Conservation (phyloP, 2,329 filamentous ascomycete genomes). For the Lojkania enalia region DNA sequence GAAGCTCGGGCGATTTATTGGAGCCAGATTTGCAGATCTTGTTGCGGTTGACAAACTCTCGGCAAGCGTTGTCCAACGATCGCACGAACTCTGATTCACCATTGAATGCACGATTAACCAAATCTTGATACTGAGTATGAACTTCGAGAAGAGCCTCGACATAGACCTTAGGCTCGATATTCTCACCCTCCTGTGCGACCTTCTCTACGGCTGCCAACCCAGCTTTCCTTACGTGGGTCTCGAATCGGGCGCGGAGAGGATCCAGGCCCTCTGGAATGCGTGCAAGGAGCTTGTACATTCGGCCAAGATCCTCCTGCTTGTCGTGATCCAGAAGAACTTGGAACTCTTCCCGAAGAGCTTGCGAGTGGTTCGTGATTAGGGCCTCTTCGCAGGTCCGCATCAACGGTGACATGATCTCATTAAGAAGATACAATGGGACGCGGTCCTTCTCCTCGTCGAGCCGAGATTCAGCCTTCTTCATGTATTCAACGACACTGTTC, state of each 20-base stretch:
- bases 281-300: slow-evolving; percentile 92
- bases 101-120: slow-evolving; percentile 90
- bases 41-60: slow-evolving; percentile 98
- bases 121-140: slow-evolving; percentile 86
- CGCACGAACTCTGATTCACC: slow-evolving; percentile 97
- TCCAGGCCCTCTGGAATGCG: slow-evolving; percentile 91
- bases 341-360: slow-evolving; percentile 90
- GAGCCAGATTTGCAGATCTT: slow-evolving; percentile 92
- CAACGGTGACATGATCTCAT: slow-evolving; percentile 81
- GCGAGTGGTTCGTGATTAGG: slow-evolving; percentile 85
- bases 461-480: slow-evolving; percentile 96
- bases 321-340: slow-evolving; percentile 92
- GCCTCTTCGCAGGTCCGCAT: slow-evolving; percentile 88
- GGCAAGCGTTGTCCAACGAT: slow-evolving; percentile 93
- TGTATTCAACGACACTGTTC: slow-evolving; percentile 97
- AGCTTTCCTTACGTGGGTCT: slow-evolving; percentile 88
- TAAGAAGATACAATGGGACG: slow-evolving; percentile 86
- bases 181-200: slow-evolving; percentile 83
- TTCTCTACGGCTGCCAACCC: slow-evolving; percentile 88
- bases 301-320: slow-evolving; percentile 89
- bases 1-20: slow-evolving; percentile 89
- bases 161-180: slow-evolving; percentile 93
- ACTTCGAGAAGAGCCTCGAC: slow-evolving; percentile 94
- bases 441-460: slow-evolving; percentile 93
- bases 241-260: slow-evolving; percentile 82